Conservation (phyloP, 352 stramenopile species). For the Pythium aquatile region DNA sequence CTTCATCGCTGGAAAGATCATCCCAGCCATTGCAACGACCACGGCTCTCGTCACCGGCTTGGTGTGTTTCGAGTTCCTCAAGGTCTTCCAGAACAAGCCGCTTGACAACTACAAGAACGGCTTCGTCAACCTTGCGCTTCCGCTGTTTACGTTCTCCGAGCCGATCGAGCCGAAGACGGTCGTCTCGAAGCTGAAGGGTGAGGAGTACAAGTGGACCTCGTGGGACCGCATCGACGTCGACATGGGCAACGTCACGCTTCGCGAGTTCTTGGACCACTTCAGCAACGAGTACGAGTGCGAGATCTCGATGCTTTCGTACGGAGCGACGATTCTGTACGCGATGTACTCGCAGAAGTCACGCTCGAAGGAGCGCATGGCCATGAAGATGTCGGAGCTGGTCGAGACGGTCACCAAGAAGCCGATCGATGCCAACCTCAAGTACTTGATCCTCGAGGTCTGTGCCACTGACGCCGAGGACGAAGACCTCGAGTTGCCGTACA, state of each 20-base stretch:
- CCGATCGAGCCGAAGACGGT: conserved; percentile 93
- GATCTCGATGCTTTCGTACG: conserved; percentile 98
- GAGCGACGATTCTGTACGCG: conserved; percentile 89
- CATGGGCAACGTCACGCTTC: conserved; percentile 95
- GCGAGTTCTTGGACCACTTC: conserved; percentile 95
- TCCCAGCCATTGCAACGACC: conserved; percentile 99
- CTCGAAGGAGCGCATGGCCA: conserved; percentile 94
- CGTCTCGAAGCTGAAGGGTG: conserved; percentile 91
- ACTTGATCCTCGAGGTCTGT: conserved; percentile 96
- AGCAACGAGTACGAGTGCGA: conserved; percentile 96
- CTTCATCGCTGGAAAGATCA: conserved; percentile 99
- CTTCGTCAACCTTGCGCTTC: conserved; percentile 98
- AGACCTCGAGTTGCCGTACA: conserved; percentile 96
- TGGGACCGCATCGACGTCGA: conserved; percentile 97
- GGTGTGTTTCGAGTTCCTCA: conserved; percentile 98
- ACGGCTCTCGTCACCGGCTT: conserved; percentile 98
- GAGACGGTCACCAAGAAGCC: conserved; percentile 96
- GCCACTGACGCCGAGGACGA: conserved; percentile 95
- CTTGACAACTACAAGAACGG: conserved; percentile 98
- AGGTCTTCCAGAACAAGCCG: conserved; percentile 88
- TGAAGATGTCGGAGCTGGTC: conserved; percentile 96
- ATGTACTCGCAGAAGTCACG: conserved; percentile 89
- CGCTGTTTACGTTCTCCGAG: conserved; percentile 98
- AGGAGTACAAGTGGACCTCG: conserved; percentile 96
- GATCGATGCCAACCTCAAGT: conserved; percentile 94